Evolutionary conservation across 257 asterid genomes (phyloP).

Genomic region (Oldenlandia corymbosa): DNA sequence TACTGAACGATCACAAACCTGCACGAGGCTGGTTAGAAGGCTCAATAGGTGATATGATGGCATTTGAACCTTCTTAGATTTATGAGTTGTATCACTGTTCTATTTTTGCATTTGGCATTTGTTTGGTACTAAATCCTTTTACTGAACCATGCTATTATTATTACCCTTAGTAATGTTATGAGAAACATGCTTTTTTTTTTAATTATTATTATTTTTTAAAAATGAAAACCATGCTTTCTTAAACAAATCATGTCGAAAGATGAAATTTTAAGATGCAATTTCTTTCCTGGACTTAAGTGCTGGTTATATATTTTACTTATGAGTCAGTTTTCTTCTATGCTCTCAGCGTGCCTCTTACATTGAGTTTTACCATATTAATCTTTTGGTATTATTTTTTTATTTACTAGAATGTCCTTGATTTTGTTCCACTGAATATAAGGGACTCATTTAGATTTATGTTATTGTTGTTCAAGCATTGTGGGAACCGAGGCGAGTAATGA

Average conservation of each 20-base stretch:
- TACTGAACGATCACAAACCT: slow-evolving; percentile 30
- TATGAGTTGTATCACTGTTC: background rate
- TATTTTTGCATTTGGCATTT: background rate
- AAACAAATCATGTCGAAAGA: too few species aligned
- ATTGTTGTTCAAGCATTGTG: slow-evolving; percentile 39
- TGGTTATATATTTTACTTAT: too few species aligned
- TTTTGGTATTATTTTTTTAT: background rate
- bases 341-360: background rate
- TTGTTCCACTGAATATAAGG: background rate
- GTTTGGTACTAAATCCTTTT: background rate
- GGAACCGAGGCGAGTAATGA: slow-evolving; percentile 78
- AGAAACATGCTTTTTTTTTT: background rate
- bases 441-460: background rate
- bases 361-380: too few species aligned
- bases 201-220: too few species aligned
- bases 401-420: background rate
- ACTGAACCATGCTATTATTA: background rate
- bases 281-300: too few species aligned
- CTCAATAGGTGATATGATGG: slow-evolving; percentile 52
- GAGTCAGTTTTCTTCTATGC: too few species aligned
- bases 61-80: slow-evolving; percentile 3
- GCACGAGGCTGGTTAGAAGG: slow-evolving; percentile 53
- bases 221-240: background rate
- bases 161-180: background rate
- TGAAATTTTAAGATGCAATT: too few species aligned